Evolutionary conservation across 306 rosid genomes (phyloP), one percentile per base, ranked within the genome.

Genomic region (Trifolium subterraneum): DNA sequence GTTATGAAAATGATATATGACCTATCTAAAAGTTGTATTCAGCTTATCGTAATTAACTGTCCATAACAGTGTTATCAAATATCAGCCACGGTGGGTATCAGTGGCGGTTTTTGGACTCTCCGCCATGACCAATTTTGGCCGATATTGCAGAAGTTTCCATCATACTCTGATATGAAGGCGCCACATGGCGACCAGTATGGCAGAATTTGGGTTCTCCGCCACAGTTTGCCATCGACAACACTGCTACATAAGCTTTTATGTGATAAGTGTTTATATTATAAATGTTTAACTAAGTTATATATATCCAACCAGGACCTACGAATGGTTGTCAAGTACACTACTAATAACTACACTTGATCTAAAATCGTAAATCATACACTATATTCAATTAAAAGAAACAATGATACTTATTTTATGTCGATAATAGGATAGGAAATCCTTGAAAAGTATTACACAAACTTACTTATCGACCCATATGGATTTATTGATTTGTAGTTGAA

Each of bases 381-480:
- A 52, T 23, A 20, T 50, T 41, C 65, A 81, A 38, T n/a, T 39
- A 13, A 29, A 68, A 23, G 48, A 63, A 68, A 42, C 35, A 78
- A 11, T 4, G 8, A 22, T 14, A 48, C 4, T 11, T 18, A 71
- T 52, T 39, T 70, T 47, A 48, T 22, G 25, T 31, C 16, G 8
- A 5, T 29, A 10, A 52, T 31, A 59, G 59, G 68, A 71, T 35
- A 19, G 20, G 29, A 23, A 41, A 38, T 66, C 67, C 15, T 0
- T 36, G 72, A 74, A 78, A 35, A 33, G 64, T 71, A n/a, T 27
- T 22, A 41, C 22, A 15, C 38, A 47, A 39, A 80, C 98, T 71
- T 83, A 93, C 98, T 93, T 75, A 93, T 88, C 25, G 63, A 18
- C 13, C 79, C 92, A n/a, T 89, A 93, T 18, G 97, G 94, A 36